Conservation (phyloP, 257 asterid genomes). For the Solanum microdontum region DNA sequence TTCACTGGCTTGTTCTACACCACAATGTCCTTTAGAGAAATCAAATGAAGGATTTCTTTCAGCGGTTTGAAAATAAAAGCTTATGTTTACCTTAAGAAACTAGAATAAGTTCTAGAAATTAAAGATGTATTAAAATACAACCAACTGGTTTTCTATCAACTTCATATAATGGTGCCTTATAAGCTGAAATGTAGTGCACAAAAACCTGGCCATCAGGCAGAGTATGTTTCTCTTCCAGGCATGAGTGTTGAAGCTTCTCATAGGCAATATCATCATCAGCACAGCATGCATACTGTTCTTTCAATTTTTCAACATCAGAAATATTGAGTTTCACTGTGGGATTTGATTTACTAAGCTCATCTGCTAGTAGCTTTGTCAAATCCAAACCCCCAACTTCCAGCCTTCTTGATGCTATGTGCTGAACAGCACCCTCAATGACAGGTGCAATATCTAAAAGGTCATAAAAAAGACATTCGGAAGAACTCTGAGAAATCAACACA, state of each 20-base stretch:
- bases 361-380: slow-evolving; percentile 56
- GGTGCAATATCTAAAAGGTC: slow-evolving; percentile 72
- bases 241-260: slow-evolving; percentile 36
- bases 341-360: slow-evolving; percentile 62
- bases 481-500: neutral
- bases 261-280: slow-evolving; percentile 65
- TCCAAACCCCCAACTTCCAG: slow-evolving; percentile 85
- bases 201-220: slow-evolving; percentile 96
- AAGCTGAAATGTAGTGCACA: neutral
- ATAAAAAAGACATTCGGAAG: neutral
- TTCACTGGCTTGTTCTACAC: neutral
- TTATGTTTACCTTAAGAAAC: neutral
- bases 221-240: slow-evolving; percentile 67
- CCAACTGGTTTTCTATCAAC: neutral
- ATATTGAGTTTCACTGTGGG: slow-evolving; percentile 44
- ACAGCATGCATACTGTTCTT: slow-evolving; percentile 75
- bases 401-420: slow-evolving; percentile 91
- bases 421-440: slow-evolving; percentile 96
- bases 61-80: neutral
- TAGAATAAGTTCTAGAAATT: neutral
- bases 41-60: neutral
- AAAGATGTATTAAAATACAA: neutral
- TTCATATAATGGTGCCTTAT: neutral
- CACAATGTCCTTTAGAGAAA: neutral
- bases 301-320: slow-evolving; percentile 66